Base-by-base conservation (phyloP, 2,329 filamentous ascomycete species). In the Colletotrichum somersetense region DNA sequence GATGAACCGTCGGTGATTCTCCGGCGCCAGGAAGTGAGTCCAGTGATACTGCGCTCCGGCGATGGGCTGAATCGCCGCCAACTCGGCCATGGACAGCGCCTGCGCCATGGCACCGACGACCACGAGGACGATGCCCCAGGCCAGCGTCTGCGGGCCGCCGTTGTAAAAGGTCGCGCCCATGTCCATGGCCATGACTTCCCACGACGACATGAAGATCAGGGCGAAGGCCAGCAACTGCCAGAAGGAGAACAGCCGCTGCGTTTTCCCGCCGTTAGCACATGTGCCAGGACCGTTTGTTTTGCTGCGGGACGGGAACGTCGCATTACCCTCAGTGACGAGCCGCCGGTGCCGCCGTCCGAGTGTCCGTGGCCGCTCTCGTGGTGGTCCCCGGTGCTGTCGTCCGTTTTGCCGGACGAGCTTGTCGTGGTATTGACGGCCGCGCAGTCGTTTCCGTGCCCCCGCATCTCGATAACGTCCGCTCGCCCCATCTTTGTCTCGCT, bases 21-120 rank as follows among this genome's bases (percentile, higher is more conserved):
- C 58, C 2, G 69, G 69, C 26, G 69, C 69, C 8, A 72, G 65
- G 16, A 72, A 69, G 55, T 72, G 59, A 38, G 69, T 72, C 75
- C 74, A 76, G 62, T 76, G 74, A 38, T 76, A 76, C 57, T 76
- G 75, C 3, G 75, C 74, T 11, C 75, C 75, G 18, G 75, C 75
- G 48, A 76, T 76, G 16, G 75, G 75, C 1, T 73, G 73, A n/a
- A 76, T 76, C 44, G 74, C 72, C 11, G 75, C 69, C n/a, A 76
- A 74, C 50, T 76, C 75, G 1, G 75, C 75, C 75, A 76, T 76
- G 50, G 69, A 72, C 2, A 72, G 38, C 5, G 69, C 69, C 66
- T 72, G 65, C 3, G 69, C 59, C 69, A 72, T 72, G 2, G 69
- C 69, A 18, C 69, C 69, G 26, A 72, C 58, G 38, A 72, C 69